Conservation (phyloP, 177 flowering plant genomes). For the Vitis hybrid region DNA sequence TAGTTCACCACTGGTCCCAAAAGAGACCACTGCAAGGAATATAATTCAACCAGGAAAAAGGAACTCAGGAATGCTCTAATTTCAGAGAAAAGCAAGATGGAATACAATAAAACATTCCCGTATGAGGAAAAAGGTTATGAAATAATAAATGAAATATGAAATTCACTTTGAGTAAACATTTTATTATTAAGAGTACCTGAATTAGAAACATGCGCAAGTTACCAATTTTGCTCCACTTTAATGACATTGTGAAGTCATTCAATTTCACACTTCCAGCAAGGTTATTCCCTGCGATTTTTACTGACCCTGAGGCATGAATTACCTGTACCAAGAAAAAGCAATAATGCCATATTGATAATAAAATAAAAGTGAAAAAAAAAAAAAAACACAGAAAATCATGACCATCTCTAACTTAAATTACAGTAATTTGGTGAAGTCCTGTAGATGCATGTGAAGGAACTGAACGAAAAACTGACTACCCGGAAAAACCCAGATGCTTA, state of each 20-base stretch:
- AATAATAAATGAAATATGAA: background rate
- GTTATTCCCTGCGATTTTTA: slow-evolving; percentile 51
- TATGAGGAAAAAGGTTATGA: background rate
- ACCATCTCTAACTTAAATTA: background rate
- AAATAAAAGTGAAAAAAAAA: background rate
- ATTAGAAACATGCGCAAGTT: slow-evolving; percentile 66
- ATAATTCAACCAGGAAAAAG: too few relatives aligned
- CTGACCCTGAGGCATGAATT: slow-evolving; percentile 52
- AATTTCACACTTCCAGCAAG: slow-evolving; percentile 64
- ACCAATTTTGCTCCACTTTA: slow-evolving; percentile 89
- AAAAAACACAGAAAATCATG: background rate
- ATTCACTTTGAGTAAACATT: background rate
- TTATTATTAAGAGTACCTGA: slow-evolving; percentile 49
- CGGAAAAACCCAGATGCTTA: too few relatives aligned
- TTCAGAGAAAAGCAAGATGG: background rate
- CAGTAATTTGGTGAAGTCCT: too few relatives aligned
- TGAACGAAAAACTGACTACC: too few relatives aligned
- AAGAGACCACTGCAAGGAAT: too few relatives aligned
- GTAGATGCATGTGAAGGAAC: too few relatives aligned
- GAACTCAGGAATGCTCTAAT: background rate
- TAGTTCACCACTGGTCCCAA: too few relatives aligned
- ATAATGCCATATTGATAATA: background rate
- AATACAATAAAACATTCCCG: background rate
- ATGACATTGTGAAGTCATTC: slow-evolving; percentile 59
- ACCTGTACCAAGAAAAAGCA: slow-evolving; percentile 43